Base-by-base conservation (phyloP, 2,329 filamentous ascomycete genomes). In the Aspergillus cejpii region DNA sequence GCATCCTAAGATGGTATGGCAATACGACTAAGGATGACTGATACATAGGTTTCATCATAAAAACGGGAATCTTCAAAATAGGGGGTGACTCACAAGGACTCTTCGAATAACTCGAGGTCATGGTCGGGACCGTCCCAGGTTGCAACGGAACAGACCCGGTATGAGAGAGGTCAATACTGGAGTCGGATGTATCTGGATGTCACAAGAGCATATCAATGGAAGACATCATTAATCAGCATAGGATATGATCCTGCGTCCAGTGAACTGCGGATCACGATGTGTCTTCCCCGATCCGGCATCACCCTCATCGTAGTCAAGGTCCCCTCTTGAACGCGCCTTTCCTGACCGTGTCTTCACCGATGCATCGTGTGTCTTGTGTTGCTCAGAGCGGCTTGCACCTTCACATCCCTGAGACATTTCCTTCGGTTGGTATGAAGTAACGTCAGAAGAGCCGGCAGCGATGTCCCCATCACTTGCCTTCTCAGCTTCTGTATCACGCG, bases 11-110 rank as follows among this genome's bases (percentile, higher is more conserved):
- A 64, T 61, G 64, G 61, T 65, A 64, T 63, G 70, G 72, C 68
- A 70, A 55, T 94, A 83, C 78, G 88, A 75, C 87, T 94, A 94
- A 94, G 88, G 88, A 94, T 94, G 88, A 94, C 87, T 85, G 53
- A 89, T 90, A 89, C 77, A 72, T 78, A 71, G 68, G 75, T 89
- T 81, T 92, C 88, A 91, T 94, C 88, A 91, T 84, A 61, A 61
- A 57, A 44, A 31, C 37, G 44, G 31, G 14, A 11, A 34, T n/a
- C 11, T 46, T 31, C 41, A 37, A 40, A 17, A 43, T 44, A 46
- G 41, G 24, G 36, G 31, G 37, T 42, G 34, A 54, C 51, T 55
- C 26, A 53, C 51, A 36, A 40, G 7, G 1, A 17, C 15, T 28
- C 14, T 23, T 3, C 14, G n/a, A 34, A 7, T 4, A 12, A 17